Evolutionary conservation across 345 rosid genomes (phyloP).

Genomic region (Aegle marmelos): DNA sequence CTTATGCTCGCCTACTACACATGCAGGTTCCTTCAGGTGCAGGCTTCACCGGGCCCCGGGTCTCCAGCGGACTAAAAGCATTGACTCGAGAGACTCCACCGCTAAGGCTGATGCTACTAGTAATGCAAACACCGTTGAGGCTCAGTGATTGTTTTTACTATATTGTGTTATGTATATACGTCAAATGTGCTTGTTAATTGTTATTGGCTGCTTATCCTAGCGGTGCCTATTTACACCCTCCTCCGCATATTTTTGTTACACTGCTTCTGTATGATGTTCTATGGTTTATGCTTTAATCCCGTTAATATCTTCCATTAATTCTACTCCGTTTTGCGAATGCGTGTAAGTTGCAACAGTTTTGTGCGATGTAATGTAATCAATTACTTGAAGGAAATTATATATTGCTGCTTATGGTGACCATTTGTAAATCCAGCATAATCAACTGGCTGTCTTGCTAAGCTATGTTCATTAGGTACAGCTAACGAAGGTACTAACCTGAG

Average conservation of each 20-base stretch:
- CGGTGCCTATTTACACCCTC: background rate
- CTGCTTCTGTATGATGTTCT: background rate
- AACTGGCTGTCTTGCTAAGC: background rate
- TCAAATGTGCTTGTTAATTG: background rate
- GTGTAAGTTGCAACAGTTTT: background rate
- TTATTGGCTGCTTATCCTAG: background rate
- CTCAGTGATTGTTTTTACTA: background rate
- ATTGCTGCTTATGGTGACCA: background rate
- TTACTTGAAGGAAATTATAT: background rate
- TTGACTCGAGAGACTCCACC: slow-evolving; percentile 32
- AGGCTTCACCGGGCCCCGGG: slow-evolving; percentile 46
- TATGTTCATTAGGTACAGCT: background rate
- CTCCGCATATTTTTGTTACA: background rate
- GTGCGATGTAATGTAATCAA: background rate
- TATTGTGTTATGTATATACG: background rate
- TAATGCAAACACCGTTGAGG: slow-evolving; percentile 2
- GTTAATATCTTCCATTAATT: background rate
- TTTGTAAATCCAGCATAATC: background rate
- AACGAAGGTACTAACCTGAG: background rate
- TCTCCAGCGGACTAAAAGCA: slow-evolving; percentile 59
- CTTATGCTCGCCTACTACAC: slow-evolving; percentile 75
- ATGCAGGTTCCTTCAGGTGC: slow-evolving; percentile 66
- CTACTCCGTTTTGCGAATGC: background rate
- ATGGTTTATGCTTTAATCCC: background rate
- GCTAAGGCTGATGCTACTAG: slow-evolving; percentile 21